Base-by-base conservation (phyloP, 441 rosid species). In the Hura crepitans region DNA sequence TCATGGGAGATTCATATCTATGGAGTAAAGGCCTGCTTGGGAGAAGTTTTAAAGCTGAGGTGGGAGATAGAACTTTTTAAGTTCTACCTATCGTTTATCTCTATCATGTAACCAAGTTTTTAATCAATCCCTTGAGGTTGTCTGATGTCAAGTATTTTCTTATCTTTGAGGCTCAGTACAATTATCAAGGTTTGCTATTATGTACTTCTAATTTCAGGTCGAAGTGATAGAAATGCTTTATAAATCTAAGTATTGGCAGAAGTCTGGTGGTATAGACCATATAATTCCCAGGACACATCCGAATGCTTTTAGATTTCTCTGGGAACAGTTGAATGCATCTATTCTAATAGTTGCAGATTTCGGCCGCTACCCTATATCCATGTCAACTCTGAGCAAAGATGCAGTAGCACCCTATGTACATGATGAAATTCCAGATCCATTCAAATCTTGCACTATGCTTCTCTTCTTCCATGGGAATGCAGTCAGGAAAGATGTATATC, bases 201-300 rank as follows among this genome's bases (percentile, higher is more conserved):
- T 57, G 58, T 72, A 62, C 46, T 69, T 82, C 54, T 78, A 59
- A 23, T 84, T 68, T 80, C 80, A 95, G 99, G 86, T 84, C 62
- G 97, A 95, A 54, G 72, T 92, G 37, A 70, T 95, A 71, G 88
- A 89, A 57, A 79, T 85, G 72, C 73, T 95, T 84, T 76, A 68
- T 74, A 74, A 74, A 15, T 92, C 98, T 0, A 82, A 88, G 76
- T 85, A 89, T 77, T 95, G 97, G 97, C 90, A 92, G 82, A 90
- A 88, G 69, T 95, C 99, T 65, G 87, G 85, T 63, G 99, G 99
- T 53, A 90, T 87, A 82, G 96, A 95, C 82, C 99, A 92, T 75
- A 89, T 92, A 67, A 85, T 95, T 81, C 93, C 98, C 23, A 90
- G 89, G 96, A 90, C 97, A 62, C 99, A 95, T 85, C 99, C 99